Percentiles rank a stretch among this genome's conserved stretches.
Conservation (phyloP, 2,329 filamentous ascomycete species). For the Xylariales sp. region DNA sequence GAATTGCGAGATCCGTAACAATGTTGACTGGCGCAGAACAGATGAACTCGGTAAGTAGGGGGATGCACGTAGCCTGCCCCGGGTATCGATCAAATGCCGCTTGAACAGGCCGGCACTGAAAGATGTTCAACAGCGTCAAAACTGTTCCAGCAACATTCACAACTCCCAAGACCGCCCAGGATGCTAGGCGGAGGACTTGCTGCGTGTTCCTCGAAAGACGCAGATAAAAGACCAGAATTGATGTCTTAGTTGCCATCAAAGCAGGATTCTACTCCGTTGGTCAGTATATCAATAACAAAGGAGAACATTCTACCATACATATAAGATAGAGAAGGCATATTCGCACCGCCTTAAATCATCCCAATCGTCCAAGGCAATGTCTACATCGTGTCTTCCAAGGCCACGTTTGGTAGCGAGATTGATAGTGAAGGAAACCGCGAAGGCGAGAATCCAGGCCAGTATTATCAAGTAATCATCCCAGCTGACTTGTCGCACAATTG, state of each 20-base stretch:
- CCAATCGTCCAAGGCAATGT: conserved; percentile 50
- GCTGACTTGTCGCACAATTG: conserved; percentile 66
- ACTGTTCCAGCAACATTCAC: conserved; percentile 76
- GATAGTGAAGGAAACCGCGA: conserved; percentile 64
- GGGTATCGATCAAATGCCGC: conserved; percentile 56
- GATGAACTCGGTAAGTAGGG: conserved; percentile 58
- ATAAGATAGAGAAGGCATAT: conserved; percentile 62
- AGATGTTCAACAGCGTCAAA: conserved; percentile 79
- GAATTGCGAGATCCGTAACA: conserved; percentile 81
- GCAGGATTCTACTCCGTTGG: conserved; percentile 65
- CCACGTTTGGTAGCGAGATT: conserved; percentile 59
- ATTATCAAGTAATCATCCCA: conserved; percentile 81
- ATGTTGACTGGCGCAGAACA: conserved; percentile 87
- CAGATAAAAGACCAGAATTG: conserved; percentile 88
- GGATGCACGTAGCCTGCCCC: conserved; percentile 42
- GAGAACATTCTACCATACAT: conserved; percentile 35
- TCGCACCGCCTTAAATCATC: conserved; percentile 51
- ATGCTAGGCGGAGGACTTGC: conserved; percentile 71
- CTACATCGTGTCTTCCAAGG: conserved; percentile 60
- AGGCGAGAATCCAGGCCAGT: conserved; percentile 68
- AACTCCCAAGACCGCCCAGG: conserved; percentile 70
- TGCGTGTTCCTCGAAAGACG: conserved; percentile 74
- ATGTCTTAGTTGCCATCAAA: conserved; percentile 86
- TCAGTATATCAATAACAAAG: background rate
- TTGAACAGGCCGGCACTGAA: conserved; percentile 74